Conservation (phyloP, 2,329 filamentous ascomycete genomes). For the Elsinoe ampelina region DNA sequence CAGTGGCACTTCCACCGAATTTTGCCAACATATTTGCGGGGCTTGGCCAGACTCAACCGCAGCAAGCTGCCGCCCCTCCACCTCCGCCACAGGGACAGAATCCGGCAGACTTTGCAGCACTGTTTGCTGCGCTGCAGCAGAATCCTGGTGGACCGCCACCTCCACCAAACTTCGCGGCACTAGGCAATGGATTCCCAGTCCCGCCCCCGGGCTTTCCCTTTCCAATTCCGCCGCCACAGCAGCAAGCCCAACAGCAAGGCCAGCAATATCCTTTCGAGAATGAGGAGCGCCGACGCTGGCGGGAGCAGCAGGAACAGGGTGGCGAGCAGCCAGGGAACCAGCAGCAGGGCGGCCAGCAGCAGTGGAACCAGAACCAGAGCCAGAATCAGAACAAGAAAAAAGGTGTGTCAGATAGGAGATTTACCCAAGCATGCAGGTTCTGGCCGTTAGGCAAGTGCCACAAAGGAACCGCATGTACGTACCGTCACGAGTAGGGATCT, state of each 20-base stretch:
- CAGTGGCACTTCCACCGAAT: neutral
- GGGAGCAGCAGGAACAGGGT: conserved; percentile 23
- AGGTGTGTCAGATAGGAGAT: conserved; percentile 21
- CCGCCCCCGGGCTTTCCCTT: conserved; percentile 7
- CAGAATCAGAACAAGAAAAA: conserved; percentile 18
- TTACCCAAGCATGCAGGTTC: conserved; percentile 40
- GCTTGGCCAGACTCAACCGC: neutral
- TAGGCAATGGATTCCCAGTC: conserved; percentile 10
- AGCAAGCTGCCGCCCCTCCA: conserved; percentile 1
- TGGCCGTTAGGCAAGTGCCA: conserved; percentile 46
- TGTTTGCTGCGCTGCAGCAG: conserved; percentile 15
- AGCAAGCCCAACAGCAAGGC: conserved; percentile 17
- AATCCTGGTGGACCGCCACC: conserved; percentile 15
- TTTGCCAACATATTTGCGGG: neutral
- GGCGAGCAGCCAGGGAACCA: conserved; percentile 18
- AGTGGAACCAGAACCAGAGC: conserved; percentile 13
- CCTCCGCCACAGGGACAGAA: neutral
- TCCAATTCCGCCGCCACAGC: neutral
- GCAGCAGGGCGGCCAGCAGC: conserved; percentile 13
- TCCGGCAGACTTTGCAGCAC: conserved; percentile 14
- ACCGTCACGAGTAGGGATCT: conserved; percentile 33
- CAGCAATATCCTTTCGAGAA: conserved; percentile 24
- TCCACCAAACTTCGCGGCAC: conserved; percentile 13
- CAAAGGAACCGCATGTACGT: conserved; percentile 46
- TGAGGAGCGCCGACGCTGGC: conserved; percentile 28